Evolutionary conservation across 306 rosid genomes (phyloP).

Genomic region (Malus domestica): ASM211411v1 NC_041795.1:18185001-18185500

Average conservation of each 20-base stretch:
- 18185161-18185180: not conserved
- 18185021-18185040: not conserved
- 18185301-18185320: conserved; percentile 55
- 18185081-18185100: not conserved
- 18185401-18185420: not conserved
- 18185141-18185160: not conserved
- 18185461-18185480: conserved; percentile 67
- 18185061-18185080: not conserved
- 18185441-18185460: conserved; percentile 28
- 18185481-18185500: conserved; percentile 39
- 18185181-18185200: not conserved
- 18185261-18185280: conserved; percentile 41
- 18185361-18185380: conserved; percentile 70
- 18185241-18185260: conserved; percentile 24
- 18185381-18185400: conserved; percentile 31
- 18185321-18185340: conserved; percentile 76
- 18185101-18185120: not conserved
- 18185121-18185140: not conserved
- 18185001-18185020: not conserved
- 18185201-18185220: not conserved
- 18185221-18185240: conserved; percentile 30
- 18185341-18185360: conserved; percentile 56
- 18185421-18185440: conserved; percentile 17
- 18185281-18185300: conserved; percentile 57
- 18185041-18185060: not conserved